Evolutionary conservation across 352 stramenopile species (phyloP), one percentile per base, ranked within the genome.

Genomic region (Blastocystis hominis): DNA sequence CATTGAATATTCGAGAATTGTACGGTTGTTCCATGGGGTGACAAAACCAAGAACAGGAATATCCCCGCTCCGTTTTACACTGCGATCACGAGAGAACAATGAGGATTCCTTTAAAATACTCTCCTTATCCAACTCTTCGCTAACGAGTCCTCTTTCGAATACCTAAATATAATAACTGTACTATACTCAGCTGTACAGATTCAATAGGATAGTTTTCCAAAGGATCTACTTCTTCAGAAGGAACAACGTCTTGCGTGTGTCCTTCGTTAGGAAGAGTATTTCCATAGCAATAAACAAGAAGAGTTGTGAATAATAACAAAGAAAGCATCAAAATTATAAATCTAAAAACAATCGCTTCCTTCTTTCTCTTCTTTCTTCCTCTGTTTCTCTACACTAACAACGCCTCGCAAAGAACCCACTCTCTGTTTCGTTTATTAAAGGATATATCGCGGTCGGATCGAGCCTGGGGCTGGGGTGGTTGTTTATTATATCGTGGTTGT

Each of bases 1-100:
- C 9, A 78, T 44, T 40, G 24, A 9, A 64, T 24, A 87, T 4
- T 30, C 34, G 10, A 15, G 75, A 42, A n/a, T 54, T 3, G 9
- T 62, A 87, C 66, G 62, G 44, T 30, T 56, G 20, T 87, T 87
- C 77, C 77, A 87, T 55, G 77, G 66, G 42, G 77, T 87, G n/a
- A 87, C 62, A 44, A 87, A 87, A 77, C 77, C 77, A 13, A 87
- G 77, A 54, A 63, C 24, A 9, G 77, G 77, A 36, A 64, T 87
- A 34, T 46, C 50, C 15, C 30, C 77, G 9, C 55, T 63, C n/a
- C 17, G n/a, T 61, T 84, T 84, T 36, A 42, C 15, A 36, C 68
- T 7, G 13, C 38, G 77, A 15, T 75, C 9, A 5, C 24, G 30
- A 2, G 44, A 78, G 53, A 77, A 87, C 3, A 55, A n/a, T 3